Base-by-base conservation (phyloP, 768 basidiomycete species). In the Obba rivulosa region DNA sequence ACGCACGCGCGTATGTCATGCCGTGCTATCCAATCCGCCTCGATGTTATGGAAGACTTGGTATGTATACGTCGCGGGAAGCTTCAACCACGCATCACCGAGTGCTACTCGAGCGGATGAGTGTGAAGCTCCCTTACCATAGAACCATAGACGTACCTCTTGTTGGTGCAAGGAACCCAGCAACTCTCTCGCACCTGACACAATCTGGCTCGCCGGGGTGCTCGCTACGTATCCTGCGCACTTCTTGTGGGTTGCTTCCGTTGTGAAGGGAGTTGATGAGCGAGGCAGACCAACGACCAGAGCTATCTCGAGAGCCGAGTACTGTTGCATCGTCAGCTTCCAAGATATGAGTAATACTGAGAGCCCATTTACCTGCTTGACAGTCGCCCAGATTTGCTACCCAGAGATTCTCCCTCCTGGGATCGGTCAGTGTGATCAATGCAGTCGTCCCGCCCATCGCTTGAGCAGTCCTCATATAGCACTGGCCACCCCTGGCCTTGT, bases 301-400 rank as follows among this genome's bases (percentile, higher is more conserved):
- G 20, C 58, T 61, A 62, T 68, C 46, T 70, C 69, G 60, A 71
- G 75, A 7, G 74, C 75, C 85, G 74, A 63, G 57, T n/a, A 60
- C 57, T 56, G 41, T 50, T 50, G 45, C 37, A 50, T 31, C 21
- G 28, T 49, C 45, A 43, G 55, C 45, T 31, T 20, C 25, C 34
- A 21, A 38, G 41, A 43, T 25, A 31, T 35, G 36, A 38, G 20
- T 8, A 38, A 43, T 22, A 23, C 31, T 31, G 42, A 46, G 5
- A 36, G 49, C 42, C 38, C 21, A 68, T 82, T 53, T 54, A 86
- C 86, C 72, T 51, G 85, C 85, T 72, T 85, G 82, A 62, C 85
- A 88, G 59, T 90, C 87, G 13, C 87, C 87, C 22, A 90, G 71
- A 59, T 88, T 88, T 5, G 86, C 87, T 41, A 89, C 67, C 87